Evolutionary conservation across 1,284 basidiomycete genomes (phyloP).

Genomic region (Singerocomus rubriflavus): DNA sequence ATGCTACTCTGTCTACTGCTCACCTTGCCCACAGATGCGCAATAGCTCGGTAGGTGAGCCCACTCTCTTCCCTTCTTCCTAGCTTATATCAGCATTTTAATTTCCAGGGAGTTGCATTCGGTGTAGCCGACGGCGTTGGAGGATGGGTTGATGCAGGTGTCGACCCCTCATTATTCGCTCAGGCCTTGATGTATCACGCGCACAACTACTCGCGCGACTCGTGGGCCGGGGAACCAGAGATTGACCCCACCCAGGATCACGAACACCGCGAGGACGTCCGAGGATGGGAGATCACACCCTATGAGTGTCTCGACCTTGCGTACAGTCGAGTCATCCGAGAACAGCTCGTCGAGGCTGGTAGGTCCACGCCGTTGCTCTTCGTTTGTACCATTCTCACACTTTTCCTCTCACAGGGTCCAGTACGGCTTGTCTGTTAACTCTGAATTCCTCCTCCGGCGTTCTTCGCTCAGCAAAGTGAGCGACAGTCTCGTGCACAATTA

Average conservation of each 20-base stretch:
- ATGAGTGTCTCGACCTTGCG: conserved; percentile 69
- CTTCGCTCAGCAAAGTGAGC: conserved; percentile 78
- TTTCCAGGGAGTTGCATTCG: conserved; percentile 72
- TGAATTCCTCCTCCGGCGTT: conserved; percentile 74
- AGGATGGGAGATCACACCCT: conserved; percentile 68
- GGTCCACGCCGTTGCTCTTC: conserved; percentile 21
- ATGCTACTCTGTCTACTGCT: background rate
- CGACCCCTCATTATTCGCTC: conserved; percentile 76
- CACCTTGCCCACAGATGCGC: conserved; percentile 53
- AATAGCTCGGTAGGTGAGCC: conserved; percentile 66
- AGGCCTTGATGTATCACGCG: conserved; percentile 69
- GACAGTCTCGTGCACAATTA: background rate
- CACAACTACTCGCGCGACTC: conserved; percentile 63
- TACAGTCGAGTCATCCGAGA: conserved; percentile 73
- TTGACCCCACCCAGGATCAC: conserved; percentile 50
- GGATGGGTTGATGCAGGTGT: conserved; percentile 76
- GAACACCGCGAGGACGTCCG: conserved; percentile 50
- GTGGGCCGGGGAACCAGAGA: conserved; percentile 70
- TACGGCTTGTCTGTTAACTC: conserved; percentile 77
- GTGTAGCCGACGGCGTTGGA: conserved; percentile 68
- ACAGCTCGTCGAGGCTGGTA: conserved; percentile 69
- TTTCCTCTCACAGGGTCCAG: conserved; percentile 62
- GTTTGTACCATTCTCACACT: background rate
- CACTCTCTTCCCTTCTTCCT: conserved; percentile 16
- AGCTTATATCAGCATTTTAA: conserved; percentile 18